Evolutionary conservation across 768 basidiomycete genomes (phyloP).

Genomic region (Termitomyces sp.): DNA sequence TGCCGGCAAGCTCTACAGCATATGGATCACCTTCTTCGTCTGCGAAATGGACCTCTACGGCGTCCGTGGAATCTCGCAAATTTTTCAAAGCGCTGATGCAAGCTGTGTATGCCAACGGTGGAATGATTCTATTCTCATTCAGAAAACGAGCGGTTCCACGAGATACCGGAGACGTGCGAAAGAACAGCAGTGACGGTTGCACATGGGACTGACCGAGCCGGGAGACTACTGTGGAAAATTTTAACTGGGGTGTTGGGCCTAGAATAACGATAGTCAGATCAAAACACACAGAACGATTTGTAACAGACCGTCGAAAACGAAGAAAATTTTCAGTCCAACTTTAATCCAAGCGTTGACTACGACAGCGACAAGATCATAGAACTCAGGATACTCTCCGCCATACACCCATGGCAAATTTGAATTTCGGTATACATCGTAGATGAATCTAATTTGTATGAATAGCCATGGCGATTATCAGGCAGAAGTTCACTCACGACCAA

Average conservation of each 20-base stretch:
- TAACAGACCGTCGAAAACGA: constrained; percentile 79
- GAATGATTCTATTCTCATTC: constrained; percentile 68
- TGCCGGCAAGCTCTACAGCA: constrained; percentile 78
- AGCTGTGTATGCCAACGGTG: constrained; percentile 56
- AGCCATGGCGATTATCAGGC: constrained; percentile 4
- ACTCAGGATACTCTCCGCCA: constrained; percentile 71
- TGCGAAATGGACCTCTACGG: constrained; percentile 60
- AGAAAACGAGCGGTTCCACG: constrained; percentile 64
- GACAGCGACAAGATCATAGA: constrained; percentile 39
- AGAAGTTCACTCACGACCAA: constrained; percentile 68
- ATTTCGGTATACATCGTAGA: constrained; percentile 58
- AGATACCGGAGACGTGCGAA: constrained; percentile 67
- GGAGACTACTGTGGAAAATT: constrained; percentile 61
- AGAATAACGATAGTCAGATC: constrained; percentile 9
- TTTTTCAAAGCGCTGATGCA: constrained; percentile 51
- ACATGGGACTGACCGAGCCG: constrained; percentile 56
- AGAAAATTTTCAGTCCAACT: constrained; percentile 58
- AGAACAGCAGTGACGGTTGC: constrained; percentile 67
- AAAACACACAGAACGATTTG: constrained; percentile 1
- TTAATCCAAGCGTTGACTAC: constrained; percentile 65
- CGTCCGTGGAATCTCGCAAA: constrained; percentile 27
- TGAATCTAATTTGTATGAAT: constrained; percentile 47
- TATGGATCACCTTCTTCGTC: constrained; percentile 83
- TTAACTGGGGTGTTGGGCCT: constrained; percentile 71
- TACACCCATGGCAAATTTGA: constrained; percentile 78